phyloP scores from a whole-genome alignment of 2,329 filamentous ascomycete genomes.

The Cladophialophora carrionii region DNA sequence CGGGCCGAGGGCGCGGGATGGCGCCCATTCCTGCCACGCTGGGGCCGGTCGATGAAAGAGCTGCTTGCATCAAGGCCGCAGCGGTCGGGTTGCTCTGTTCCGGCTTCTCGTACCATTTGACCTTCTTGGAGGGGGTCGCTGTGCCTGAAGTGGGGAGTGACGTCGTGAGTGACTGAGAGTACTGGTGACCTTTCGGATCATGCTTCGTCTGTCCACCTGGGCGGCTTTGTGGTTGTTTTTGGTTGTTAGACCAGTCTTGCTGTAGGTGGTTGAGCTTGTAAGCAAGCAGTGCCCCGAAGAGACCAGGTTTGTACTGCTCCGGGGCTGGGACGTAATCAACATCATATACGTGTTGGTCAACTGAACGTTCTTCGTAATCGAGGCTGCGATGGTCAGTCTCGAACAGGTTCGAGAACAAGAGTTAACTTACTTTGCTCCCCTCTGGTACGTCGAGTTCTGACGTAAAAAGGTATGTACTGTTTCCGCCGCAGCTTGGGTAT shows the following conservation, averaged over 20 bases:
- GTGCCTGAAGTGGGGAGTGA: constrained; percentile 26
- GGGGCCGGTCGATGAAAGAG: constrained; percentile 20
- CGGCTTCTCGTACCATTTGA: constrained; percentile 40
- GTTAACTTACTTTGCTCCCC: constrained; percentile 1
- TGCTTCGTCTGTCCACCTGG: constrained; percentile 13
- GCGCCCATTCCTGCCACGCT: constrained; percentile 9
- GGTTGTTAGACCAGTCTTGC: constrained; percentile 12
- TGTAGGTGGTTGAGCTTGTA: constrained; percentile 32
- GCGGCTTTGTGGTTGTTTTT: constrained; percentile 12
- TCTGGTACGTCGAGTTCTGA: constrained; percentile 4
- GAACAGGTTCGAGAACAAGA: background rate
- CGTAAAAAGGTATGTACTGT: constrained; percentile 13
- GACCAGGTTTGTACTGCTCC: constrained; percentile 33
- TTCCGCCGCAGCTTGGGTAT: constrained; percentile 11
- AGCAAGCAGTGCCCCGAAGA: constrained; percentile 34
- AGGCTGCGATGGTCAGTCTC: background rate
- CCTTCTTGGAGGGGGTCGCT: constrained; percentile 34
- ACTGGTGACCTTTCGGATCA: background rate
- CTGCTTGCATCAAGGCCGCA: constrained; percentile 26
- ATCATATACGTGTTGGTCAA: constrained; percentile 27
- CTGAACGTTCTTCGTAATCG: background rate
- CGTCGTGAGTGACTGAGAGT: constrained; percentile 13
- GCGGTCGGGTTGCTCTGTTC: constrained; percentile 18
- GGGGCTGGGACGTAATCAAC: constrained; percentile 34
- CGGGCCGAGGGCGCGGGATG: constrained; percentile 21